These are phyloP conservation scores for Penicillium cosmopolitanum DNA, from an alignment of 495 filamentous ascomycete species.

Conservation along the genomic window DNA sequence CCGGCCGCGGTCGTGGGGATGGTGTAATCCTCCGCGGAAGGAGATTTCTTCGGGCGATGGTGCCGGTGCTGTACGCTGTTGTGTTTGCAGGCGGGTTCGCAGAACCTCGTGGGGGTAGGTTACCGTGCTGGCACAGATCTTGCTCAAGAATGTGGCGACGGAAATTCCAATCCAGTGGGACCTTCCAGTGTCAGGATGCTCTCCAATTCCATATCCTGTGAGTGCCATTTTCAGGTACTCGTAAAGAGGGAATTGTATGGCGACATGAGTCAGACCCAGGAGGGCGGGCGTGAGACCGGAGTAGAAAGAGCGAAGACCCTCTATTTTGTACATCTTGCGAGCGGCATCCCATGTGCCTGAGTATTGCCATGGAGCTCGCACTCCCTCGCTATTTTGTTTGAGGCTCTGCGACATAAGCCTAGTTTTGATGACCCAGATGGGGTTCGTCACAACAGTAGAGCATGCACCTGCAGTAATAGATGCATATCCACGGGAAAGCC, in stretches of 20 bases:
- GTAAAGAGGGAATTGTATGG: slow-evolving; percentile 96
- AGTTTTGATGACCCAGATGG: slow-evolving; percentile 99
- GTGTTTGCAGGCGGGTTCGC: slow-evolving; percentile 86
- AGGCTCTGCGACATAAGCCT: slow-evolving; percentile 88
- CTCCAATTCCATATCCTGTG: slow-evolving; percentile 83
- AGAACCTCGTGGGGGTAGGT: slow-evolving; percentile 98
- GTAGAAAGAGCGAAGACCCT: slow-evolving; percentile 91
- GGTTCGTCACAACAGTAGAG: slow-evolving; percentile 95
- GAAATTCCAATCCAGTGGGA: slow-evolving; percentile 76
- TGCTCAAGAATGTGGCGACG: slow-evolving; percentile 89
- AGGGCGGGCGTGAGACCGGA: slow-evolving; percentile 92
- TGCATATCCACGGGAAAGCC: slow-evolving; percentile 67
- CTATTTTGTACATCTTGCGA: slow-evolving; percentile 89
- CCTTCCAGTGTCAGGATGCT: slow-evolving; percentile 59
- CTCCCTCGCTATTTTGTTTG: slow-evolving; percentile 52
- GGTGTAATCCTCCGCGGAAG: slow-evolving; percentile 65
- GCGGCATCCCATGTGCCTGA: slow-evolving; percentile 83
- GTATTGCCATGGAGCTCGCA: slow-evolving; percentile 86
- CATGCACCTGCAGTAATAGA: slow-evolving; percentile 89
- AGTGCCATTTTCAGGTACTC: slow-evolving; percentile 91
- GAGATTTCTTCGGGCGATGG: slow-evolving; percentile 57
- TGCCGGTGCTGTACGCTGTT: slow-evolving; percentile 60
- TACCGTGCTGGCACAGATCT: slow-evolving; percentile 89
- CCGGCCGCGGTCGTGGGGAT: slow-evolving; percentile 46
- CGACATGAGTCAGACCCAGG: slow-evolving; percentile 91